These are phyloP conservation scores for Populus nigra DNA, from an alignment of 345 rosid genomes.

Conservation along the genomic window DNA sequence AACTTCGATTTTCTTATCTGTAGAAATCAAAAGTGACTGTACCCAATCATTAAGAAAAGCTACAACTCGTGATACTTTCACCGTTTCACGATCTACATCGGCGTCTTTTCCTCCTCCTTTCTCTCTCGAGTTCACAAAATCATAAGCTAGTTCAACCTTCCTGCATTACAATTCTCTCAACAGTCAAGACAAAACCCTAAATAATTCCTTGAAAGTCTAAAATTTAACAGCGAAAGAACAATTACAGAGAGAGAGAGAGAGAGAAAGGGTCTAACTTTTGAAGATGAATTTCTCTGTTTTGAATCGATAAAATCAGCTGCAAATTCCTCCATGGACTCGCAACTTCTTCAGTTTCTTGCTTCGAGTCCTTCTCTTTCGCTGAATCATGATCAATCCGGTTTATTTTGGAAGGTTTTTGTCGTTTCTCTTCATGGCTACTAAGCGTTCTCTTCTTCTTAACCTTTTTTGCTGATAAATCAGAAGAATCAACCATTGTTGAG, in stretches of 20 bases:
- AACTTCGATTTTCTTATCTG: slow-evolving; percentile 39
- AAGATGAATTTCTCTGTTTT: slow-evolving; percentile 42
- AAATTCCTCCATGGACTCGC: slow-evolving; percentile 71
- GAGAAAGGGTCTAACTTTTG: slow-evolving; percentile 47
- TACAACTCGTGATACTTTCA: slow-evolving; percentile 52
- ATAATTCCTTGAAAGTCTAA: not conserved
- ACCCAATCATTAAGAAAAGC: slow-evolving; percentile 76
- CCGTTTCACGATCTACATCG: slow-evolving; percentile 55
- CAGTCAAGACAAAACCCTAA: slow-evolving; percentile 4
- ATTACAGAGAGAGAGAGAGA: slow-evolving; percentile 2
- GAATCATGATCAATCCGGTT: slow-evolving; percentile 23
- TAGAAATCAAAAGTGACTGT: slow-evolving; percentile 52
- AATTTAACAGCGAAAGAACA: not conserved
- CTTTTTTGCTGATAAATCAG: slow-evolving; percentile 19
- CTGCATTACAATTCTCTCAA: slow-evolving; percentile 44
- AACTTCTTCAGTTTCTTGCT: slow-evolving; percentile 12
- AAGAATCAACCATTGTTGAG: slow-evolving; percentile 33
- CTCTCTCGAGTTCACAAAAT: slow-evolving; percentile 40
- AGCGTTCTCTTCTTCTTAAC: slow-evolving; percentile 49
- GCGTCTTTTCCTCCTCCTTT: slow-evolving; percentile 27
- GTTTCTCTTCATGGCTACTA: slow-evolving; percentile 22
- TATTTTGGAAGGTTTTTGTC: slow-evolving; percentile 27
- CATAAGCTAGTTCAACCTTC: slow-evolving; percentile 65
- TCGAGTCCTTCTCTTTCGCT: slow-evolving; percentile 15
- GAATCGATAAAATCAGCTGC: slow-evolving; percentile 56